Percentiles rank a stretch among this genome's conserved stretches.
Evolutionary conservation across 805 yeast species (phyloP).

Genomic region (Torulaspora microellipsoides): DNA sequence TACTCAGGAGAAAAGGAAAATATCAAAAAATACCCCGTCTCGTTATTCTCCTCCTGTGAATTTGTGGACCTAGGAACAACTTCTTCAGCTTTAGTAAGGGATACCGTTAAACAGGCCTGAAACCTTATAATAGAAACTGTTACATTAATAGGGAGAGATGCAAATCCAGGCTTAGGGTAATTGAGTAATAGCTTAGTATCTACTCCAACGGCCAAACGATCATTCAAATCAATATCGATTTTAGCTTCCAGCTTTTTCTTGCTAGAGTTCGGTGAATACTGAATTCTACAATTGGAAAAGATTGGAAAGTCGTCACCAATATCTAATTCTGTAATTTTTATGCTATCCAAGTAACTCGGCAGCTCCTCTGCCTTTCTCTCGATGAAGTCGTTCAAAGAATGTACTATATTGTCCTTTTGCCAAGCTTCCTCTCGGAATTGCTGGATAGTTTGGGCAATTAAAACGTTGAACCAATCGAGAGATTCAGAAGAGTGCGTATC

Average conservation of each 20-base stretch:
- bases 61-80: conserved; percentile 23
- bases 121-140: conserved; percentile 87
- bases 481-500: conserved; percentile 84
- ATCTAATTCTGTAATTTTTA: conserved; percentile 77
- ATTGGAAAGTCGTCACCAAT: conserved; percentile 95
- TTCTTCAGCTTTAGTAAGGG: conserved; percentile 44
- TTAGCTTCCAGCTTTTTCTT: conserved; percentile 65
- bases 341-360: conserved; percentile 77
- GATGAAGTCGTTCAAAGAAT: conserved; percentile 66
- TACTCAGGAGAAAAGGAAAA: conserved; percentile 91
- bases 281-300: conserved; percentile 85
- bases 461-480: conserved; percentile 93
- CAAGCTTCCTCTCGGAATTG: conserved; percentile 89
- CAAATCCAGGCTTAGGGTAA: conserved; percentile 78
- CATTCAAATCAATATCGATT: conserved; percentile 85
- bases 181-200: conserved; percentile 76
- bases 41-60: conserved; percentile 15
- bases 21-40: conserved; percentile 65
- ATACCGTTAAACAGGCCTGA: conserved; percentile 82
- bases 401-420: conserved; percentile 75
- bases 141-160: conserved; percentile 78
- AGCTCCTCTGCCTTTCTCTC: conserved; percentile 46
- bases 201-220: conserved; percentile 78
- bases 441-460: conserved; percentile 84
- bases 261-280: conserved; percentile 49